Evolutionary conservation across 2,329 filamentous ascomycete species (phyloP), one percentile per base, ranked within the genome.

Genomic region (Pestalotiopsis sp.): DNA sequence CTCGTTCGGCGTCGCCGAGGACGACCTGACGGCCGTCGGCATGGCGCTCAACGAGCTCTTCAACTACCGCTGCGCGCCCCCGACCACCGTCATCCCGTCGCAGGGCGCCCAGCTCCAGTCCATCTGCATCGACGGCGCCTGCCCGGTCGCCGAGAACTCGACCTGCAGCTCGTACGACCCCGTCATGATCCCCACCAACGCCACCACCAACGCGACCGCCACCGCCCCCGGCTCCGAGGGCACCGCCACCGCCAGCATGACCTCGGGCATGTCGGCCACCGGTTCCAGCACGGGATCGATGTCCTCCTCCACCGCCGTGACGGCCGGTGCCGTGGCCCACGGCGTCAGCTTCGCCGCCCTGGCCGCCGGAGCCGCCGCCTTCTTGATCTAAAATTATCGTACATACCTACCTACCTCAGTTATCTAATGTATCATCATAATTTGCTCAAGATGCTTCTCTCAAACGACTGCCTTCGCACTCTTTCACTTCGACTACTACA

Each of bases 1-100:
- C 49, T 89, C 87, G 1, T 89, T 90, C 72, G 89, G 89, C 56
- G 87, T 90, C 57, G 80, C 85, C n/a, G 72, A 82, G 13, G 81
- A 80, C 3, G 89, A 91, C 73, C 79, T 89, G 62, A 75, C 75
- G 23, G 77, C 75, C 39, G 85, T 90, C 36, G 87, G 81, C 69
- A 79, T 71, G 39, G 81, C 84, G 1, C 84, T 91, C 59, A 83
- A 78, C 70, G 75, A 75, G 25, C 74, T 84, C 63, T 91, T 91
- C 77, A 84, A 82, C 68, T 81, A 83, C 75, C 80, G 82, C 65
- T 91, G 89, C 77, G 76, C 80, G 2, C 81, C 86, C 0, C 74
- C 82, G 20, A 78, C 80, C 1, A 80, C 80, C 2, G 81, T 86
- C 64, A 81, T 88, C 66, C 78, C 82, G 23, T 74, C 78, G 5